Conservation (phyloP, 1,284 basidiomycete genomes). For the Trichosporon inkin region DNA sequence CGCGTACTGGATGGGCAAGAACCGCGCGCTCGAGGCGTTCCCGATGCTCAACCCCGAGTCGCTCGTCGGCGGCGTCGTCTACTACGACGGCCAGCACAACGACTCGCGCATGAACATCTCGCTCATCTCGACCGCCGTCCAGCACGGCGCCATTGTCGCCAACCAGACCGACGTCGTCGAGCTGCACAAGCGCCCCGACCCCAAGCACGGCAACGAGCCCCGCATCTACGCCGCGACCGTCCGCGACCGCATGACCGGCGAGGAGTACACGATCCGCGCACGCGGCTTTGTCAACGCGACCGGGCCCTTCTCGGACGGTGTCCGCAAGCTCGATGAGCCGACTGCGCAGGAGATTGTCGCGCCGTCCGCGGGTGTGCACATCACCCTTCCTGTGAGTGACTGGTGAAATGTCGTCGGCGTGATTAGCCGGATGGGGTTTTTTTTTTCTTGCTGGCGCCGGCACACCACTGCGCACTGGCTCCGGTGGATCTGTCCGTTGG, state of each 20-base stretch:
- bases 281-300: slow-evolving; percentile 97
- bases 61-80: slow-evolving; percentile 89
- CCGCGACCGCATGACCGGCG: slow-evolving; percentile 69
- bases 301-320: slow-evolving; percentile 84
- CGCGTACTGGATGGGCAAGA: slow-evolving; percentile 89
- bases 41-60: slow-evolving; percentile 93
- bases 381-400: slow-evolving; percentile 68
- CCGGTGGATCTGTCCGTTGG: no score
- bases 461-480: no score
- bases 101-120: slow-evolving; percentile 98
- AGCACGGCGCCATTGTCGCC: slow-evolving; percentile 80
- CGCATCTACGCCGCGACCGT: slow-evolving; percentile 73
- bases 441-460: no score
- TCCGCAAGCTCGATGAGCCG: slow-evolving; percentile 83
- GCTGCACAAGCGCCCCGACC: slow-evolving; percentile 64
- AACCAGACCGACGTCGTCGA: slow-evolving; percentile 86
- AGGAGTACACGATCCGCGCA: slow-evolving; percentile 76
- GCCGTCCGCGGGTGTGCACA: slow-evolving; percentile 88
- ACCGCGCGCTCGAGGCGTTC: slow-evolving; percentile 69
- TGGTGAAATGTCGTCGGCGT: no score
- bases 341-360: slow-evolving; percentile 80
- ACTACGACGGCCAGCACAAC: slow-evolving; percentile 98
- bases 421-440: no score
- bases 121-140: slow-evolving; percentile 87
- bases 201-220: slow-evolving; percentile 52